Conservation (phyloP, 768 basidiomycete species). For the Paxillus ammoniavirescens region DNA sequence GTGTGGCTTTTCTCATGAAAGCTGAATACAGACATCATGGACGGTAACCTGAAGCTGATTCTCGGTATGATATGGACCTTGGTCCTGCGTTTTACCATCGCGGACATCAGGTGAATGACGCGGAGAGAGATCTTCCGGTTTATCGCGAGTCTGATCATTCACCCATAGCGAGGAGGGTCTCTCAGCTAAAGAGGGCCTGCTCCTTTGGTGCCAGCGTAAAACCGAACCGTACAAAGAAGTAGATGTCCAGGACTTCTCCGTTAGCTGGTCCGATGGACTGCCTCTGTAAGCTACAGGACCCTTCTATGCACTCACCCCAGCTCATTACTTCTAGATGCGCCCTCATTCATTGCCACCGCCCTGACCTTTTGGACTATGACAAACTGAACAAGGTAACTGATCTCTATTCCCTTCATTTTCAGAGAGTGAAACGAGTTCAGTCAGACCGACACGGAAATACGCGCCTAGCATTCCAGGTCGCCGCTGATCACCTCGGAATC, state of each 20-base stretch:
- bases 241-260: constrained; percentile 89
- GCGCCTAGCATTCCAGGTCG: constrained; percentile 81
- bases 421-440: constrained; percentile 36
- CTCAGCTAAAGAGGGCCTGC: constrained; percentile 95
- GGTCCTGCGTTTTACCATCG: constrained; percentile 95
- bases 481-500: constrained; percentile 85
- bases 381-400: constrained; percentile 72
- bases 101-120: constrained; percentile 84
- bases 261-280: constrained; percentile 92
- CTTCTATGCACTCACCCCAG: not conserved
- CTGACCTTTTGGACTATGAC: constrained; percentile 90
- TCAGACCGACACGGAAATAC: constrained; percentile 81
- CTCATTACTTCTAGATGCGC: constrained; percentile 70
- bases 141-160: constrained; percentile 9
- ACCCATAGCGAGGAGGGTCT: constrained; percentile 86
- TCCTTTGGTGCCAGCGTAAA: constrained; percentile 98
- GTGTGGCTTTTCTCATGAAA: constrained; percentile 1
- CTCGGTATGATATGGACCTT: constrained; percentile 99
- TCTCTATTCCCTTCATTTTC: not conserved
- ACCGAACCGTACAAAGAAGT: constrained; percentile 90
- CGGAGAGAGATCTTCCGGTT: not conserved
- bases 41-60: constrained; percentile 97
- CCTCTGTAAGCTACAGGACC: constrained; percentile 64
- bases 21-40: constrained; percentile 80
- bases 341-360: constrained; percentile 95